Conservation (phyloP, 2,329 filamentous ascomycete species). For the Exophiala dermatitidis region DNA sequence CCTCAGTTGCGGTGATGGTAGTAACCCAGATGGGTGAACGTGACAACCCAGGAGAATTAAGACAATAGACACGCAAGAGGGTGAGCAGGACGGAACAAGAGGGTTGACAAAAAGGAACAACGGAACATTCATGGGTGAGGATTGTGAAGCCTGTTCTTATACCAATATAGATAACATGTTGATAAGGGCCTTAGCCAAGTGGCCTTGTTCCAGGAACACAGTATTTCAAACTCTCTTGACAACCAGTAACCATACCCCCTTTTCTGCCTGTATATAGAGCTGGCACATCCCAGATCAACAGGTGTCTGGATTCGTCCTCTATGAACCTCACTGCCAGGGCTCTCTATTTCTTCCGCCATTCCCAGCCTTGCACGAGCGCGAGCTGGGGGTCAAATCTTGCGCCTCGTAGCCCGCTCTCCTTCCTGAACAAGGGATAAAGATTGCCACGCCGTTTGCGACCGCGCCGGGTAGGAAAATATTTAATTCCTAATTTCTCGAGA, state of each 20-base stretch:
- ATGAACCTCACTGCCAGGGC: neutral
- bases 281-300: neutral
- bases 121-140: no score
- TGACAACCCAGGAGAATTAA: no score
- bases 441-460: neutral
- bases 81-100: no score
- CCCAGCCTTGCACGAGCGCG: slow-evolving; percentile 11
- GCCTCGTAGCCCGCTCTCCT: slow-evolving; percentile 13
- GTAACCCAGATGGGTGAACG: no score
- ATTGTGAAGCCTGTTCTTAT: no score
- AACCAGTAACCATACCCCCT: neutral
- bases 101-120: no score
- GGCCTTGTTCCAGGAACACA: no score
- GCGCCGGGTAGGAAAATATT: neutral
- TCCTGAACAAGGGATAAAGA: slow-evolving; percentile 14
- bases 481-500: neutral
- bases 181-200: no score
- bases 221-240: no score
- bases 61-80: no score
- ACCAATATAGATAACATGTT: no score
- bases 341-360: slow-evolving; percentile 14
- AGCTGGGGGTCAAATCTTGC: slow-evolving; percentile 18
- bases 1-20: no score
- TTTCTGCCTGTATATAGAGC: neutral
- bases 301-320: neutral